A percentile compares a stretch with the other conserved stretches of the same genome.
Conservation (phyloP, 495 filamentous ascomycete species). For the Glonium stellatum region DNA sequence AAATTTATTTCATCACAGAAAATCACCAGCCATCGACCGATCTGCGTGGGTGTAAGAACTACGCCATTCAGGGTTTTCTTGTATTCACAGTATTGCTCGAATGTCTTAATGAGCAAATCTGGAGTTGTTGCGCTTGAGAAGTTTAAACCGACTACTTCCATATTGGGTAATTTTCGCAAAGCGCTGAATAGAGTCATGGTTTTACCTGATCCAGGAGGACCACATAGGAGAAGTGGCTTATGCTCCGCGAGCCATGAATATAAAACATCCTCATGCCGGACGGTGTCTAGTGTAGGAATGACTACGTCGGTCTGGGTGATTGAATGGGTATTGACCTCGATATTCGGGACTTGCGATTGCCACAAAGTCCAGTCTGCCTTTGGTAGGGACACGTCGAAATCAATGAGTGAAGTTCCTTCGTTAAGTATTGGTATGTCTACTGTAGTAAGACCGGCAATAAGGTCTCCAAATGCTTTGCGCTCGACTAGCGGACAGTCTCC, state of each 20-base stretch:
- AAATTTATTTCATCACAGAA: constrained; percentile 99
- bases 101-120: constrained; percentile 95
- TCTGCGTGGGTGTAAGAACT: constrained; percentile 89
- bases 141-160: constrained; percentile 98
- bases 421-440: constrained; percentile 72
- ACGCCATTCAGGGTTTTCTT: constrained; percentile 96
- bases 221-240: constrained; percentile 91
- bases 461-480: constrained; percentile 81
- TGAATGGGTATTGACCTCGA: constrained; percentile 96
- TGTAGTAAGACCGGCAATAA: constrained; percentile 67
- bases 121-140: constrained; percentile 98
- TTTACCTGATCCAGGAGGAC: constrained; percentile 96
- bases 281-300: constrained; percentile 92
- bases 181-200: constrained; percentile 99
- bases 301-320: constrained; percentile 96
- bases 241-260: constrained; percentile 99
- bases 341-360: constrained; percentile 86
- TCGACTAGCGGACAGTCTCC: constrained; percentile 89
- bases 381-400: constrained; percentile 85
- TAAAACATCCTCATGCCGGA: constrained; percentile 93
- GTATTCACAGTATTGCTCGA: constrained; percentile 99
- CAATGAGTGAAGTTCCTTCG: constrained; percentile 77
- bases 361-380: constrained; percentile 82
- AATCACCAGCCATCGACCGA: constrained; percentile 94
- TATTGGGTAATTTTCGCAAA: constrained; percentile 88